Conservation (phyloP, 2,329 filamentous ascomycete genomes). For the Microdochium nivale region DNA sequence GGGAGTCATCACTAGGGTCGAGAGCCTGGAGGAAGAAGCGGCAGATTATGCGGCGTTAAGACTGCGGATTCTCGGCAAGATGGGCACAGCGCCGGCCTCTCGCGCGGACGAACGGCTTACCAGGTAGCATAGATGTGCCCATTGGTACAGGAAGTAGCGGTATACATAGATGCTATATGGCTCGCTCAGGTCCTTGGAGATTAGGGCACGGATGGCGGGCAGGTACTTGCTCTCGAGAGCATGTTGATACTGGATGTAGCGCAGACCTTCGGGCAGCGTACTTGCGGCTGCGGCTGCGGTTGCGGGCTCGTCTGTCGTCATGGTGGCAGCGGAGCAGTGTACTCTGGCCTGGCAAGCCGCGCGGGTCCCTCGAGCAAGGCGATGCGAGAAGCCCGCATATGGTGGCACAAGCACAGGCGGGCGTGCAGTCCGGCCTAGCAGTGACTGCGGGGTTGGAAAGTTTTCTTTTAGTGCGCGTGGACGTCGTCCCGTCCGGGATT, state of each 20-base stretch:
- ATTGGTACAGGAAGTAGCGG: conserved; percentile 95
- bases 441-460: neutral
- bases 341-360: neutral
- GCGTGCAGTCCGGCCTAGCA: too few relatives aligned
- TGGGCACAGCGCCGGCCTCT: neutral
- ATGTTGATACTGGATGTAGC: conserved; percentile 56
- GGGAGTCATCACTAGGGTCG: conserved; percentile 48
- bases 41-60: conserved; percentile 4
- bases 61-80: neutral
- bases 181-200: conserved; percentile 93
- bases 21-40: conserved; percentile 41
- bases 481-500: neutral
- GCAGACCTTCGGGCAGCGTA: conserved; percentile 36
- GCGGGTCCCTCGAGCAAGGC: neutral
- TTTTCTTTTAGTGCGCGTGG: neutral
- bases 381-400: neutral
- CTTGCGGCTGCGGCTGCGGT: conserved; percentile 20
- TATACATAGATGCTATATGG: conserved; percentile 99
- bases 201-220: conserved; percentile 80
- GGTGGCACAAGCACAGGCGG: neutral
- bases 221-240: conserved; percentile 57
- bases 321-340: neutral
- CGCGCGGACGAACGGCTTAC: conserved; percentile 33
- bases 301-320: conserved; percentile 18
- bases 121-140: conserved; percentile 96